Percentiles rank a stretch among this genome's conserved stretches.
Evolutionary conservation across 345 rosid genomes (phyloP).

Genomic region (Hevea brasiliensis): DNA sequence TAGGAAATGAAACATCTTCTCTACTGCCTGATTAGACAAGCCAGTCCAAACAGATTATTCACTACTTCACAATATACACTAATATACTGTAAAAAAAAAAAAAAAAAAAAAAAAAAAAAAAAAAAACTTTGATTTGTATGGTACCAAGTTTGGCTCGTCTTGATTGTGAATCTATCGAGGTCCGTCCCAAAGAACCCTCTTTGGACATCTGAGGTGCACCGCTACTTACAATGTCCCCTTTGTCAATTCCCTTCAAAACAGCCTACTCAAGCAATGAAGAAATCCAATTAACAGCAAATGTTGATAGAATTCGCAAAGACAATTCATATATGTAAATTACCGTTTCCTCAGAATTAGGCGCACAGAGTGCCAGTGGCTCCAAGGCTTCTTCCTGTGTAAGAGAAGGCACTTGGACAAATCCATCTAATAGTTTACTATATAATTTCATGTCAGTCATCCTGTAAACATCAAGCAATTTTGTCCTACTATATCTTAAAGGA

Average conservation of each 20-base stretch:
- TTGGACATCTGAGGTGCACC: conserved; percentile 75
- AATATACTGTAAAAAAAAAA: conserved; percentile 3
- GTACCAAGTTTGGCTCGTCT: conserved; percentile 69
- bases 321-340: conserved; percentile 37
- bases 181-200: conserved; percentile 62
- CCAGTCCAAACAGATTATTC: conserved; percentile 27
- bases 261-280: conserved; percentile 39
- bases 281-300: conserved; percentile 23
- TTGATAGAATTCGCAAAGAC: conserved; percentile 18
- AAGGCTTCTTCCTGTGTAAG: conserved; percentile 66
- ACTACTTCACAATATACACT: conserved; percentile 7
- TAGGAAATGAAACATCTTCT: conserved; percentile 52
- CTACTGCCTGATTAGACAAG: conserved; percentile 59
- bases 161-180: conserved; percentile 47
- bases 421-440: conserved; percentile 43
- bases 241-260: conserved; percentile 75
- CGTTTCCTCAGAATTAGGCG: conserved; percentile 77
- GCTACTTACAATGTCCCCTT: conserved; percentile 77
- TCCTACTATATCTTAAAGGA: conserved; percentile 69
- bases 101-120: background rate
- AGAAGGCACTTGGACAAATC: conserved; percentile 62
- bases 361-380: conserved; percentile 79
- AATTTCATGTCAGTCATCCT: conserved; percentile 57
- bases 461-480: conserved; percentile 72
- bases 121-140: conserved; percentile 18